These are phyloP conservation scores for Pseudogymnoascus verrucosus DNA, from an alignment of 2,329 filamentous ascomycete genomes.

Conservation along the genomic window DNA sequence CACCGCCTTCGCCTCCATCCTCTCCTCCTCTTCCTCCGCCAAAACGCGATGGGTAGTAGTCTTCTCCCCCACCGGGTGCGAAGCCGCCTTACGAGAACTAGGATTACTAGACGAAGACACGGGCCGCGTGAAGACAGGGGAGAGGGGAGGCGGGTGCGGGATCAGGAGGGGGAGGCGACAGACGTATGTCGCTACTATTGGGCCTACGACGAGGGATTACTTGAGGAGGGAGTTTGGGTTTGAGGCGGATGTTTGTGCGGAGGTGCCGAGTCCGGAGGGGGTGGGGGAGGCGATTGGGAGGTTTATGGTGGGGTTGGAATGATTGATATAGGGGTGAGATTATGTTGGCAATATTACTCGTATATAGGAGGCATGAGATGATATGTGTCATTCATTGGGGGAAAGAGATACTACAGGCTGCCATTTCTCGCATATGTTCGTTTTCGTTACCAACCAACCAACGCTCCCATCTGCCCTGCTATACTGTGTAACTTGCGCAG, in stretches of 20 bases:
- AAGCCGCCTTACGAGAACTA: conserved; percentile 49
- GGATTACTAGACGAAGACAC: conserved; percentile 42
- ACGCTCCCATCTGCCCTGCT: background rate
- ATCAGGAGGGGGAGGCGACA: conserved; percentile 26
- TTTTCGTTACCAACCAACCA: background rate
- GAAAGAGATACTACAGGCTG: conserved; percentile 3
- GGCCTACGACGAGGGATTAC: conserved; percentile 80
- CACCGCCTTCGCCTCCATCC: conserved; percentile 48
- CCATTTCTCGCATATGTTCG: conserved; percentile 4
- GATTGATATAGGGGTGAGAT: background rate
- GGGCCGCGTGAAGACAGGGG: conserved; percentile 28
- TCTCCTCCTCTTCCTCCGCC: conserved; percentile 38
- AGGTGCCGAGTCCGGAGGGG: conserved; percentile 73
- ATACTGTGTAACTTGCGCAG: background rate
- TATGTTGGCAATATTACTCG: background rate
- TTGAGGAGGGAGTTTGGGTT: conserved; percentile 57
- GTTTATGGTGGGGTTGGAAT: conserved; percentile 15
- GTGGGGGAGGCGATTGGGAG: conserved; percentile 56
- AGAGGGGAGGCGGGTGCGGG: conserved; percentile 11
- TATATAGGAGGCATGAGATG: background rate
- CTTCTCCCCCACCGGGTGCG: conserved; percentile 59
- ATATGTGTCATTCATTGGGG: background rate
- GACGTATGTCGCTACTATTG: conserved; percentile 76
- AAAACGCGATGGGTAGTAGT: conserved; percentile 64
- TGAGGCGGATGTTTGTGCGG: conserved; percentile 71